phyloP scores from a whole-genome alignment of 441 rosid genomes.

The Breynia disticha region DNA sequence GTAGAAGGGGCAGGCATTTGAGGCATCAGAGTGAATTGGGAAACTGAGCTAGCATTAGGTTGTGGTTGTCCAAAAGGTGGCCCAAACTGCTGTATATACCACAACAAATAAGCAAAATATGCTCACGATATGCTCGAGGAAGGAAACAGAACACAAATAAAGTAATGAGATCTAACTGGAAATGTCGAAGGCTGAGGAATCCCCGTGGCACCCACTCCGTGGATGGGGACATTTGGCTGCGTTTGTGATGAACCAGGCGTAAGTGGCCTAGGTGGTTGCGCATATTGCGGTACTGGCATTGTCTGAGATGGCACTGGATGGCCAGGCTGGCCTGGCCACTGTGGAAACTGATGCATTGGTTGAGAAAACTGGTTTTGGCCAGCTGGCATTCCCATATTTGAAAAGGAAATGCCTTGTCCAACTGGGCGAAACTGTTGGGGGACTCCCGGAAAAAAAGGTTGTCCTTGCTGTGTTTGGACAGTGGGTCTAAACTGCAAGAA shows the following conservation, averaged over 20 bases:
- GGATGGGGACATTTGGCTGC: constrained; percentile 35
- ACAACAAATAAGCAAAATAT: constrained; percentile 5
- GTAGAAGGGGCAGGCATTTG: constrained; percentile 45
- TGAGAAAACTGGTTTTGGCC: constrained; percentile 62
- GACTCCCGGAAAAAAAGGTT: constrained; percentile 43
- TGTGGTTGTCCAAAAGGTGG: constrained; percentile 65
- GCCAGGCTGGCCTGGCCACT: constrained; percentile 67
- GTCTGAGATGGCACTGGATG: constrained; percentile 49
- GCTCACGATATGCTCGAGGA: background rate
- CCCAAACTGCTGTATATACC: constrained; percentile 37
- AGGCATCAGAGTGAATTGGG: constrained; percentile 48
- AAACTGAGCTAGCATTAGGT: constrained; percentile 26
- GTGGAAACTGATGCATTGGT: constrained; percentile 61
- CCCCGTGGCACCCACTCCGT: constrained; percentile 45
- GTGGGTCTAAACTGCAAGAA: constrained; percentile 58
- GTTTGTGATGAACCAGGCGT: constrained; percentile 42
- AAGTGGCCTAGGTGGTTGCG: constrained; percentile 51
- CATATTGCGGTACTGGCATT: constrained; percentile 45
- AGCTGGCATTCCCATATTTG: constrained; percentile 41
- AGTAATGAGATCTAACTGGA: constrained; percentile 31
- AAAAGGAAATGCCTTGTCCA: constrained; percentile 49
- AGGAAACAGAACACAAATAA: constrained; percentile 9
- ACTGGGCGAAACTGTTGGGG: constrained; percentile 66
- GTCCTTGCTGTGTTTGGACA: constrained; percentile 58
- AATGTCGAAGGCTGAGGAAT: constrained; percentile 45